Evolutionary conservation across 192 early-diverging fungal species (phyloP).

Genomic region (Phycomyces nitens): DNA sequence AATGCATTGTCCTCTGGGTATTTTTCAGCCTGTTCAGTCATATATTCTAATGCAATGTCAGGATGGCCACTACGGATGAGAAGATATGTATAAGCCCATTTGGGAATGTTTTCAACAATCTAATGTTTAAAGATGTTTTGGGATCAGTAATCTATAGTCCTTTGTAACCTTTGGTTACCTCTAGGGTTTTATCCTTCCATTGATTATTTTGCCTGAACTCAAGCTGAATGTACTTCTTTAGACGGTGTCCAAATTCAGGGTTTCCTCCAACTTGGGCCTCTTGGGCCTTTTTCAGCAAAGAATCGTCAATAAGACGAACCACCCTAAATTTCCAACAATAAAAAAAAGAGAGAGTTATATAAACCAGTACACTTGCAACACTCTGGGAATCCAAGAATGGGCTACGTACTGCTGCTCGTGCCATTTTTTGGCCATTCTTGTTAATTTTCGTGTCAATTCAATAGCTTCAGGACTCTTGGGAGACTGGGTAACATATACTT

Average conservation of each 20-base stretch:
- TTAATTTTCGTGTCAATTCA: not conserved
- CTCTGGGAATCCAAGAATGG: not conserved
- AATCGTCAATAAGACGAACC: constrained; percentile 40
- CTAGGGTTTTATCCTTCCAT: not conserved
- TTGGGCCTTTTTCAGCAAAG: constrained; percentile 55
- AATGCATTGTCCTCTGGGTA: not conserved
- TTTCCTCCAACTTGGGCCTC: constrained; percentile 77
- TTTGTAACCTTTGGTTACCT: not conserved
- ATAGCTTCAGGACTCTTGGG: not conserved
- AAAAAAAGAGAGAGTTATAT: not conserved
- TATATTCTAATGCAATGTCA: not conserved
- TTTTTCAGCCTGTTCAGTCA: not conserved
- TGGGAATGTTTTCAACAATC: not conserved
- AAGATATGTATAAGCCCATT: not conserved
- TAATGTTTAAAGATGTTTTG: not conserved
- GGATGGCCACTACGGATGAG: not conserved
- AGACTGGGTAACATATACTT: not conserved
- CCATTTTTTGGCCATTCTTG: constrained; percentile 43
- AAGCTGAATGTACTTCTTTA: constrained; percentile 71
- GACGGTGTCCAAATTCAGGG: constrained; percentile 66
- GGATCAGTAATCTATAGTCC: not conserved
- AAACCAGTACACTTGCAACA: not conserved
- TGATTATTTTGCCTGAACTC: constrained; percentile 54
- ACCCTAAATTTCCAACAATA: constrained; percentile 20
- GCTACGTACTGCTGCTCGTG: constrained; percentile 51